phyloP scores from a whole-genome alignment of 257 asterid genomes.

The Solanum habrochaites region DNA sequence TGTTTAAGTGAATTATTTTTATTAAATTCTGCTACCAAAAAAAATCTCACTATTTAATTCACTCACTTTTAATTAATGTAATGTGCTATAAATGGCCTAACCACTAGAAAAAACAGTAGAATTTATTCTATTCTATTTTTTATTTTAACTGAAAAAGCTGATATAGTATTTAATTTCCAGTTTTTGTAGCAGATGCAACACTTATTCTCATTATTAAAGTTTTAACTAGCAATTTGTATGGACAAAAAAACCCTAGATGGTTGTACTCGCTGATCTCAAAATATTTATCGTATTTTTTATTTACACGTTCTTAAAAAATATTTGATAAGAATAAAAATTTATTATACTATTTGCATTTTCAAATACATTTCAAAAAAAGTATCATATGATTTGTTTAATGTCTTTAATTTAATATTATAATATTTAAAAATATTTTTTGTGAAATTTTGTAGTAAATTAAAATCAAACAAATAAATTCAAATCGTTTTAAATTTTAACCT shows the following conservation, averaged over 20 bases:
- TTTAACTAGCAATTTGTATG: background rate
- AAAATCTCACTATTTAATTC: background rate
- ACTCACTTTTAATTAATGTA: background rate
- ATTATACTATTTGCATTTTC: background rate
- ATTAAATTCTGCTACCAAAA: background rate
- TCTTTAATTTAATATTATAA: no score
- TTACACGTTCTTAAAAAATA: background rate
- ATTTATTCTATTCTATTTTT: background rate
- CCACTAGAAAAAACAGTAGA: background rate
- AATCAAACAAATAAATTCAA: no score
- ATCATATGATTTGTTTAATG: no score
- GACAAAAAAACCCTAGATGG: background rate
- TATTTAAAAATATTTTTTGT: no score
- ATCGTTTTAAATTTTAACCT: background rate
- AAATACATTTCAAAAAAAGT: no score
- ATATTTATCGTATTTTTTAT: background rate
- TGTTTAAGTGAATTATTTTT: background rate
- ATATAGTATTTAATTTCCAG: background rate
- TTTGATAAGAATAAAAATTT: background rate
- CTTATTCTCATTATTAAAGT: background rate
- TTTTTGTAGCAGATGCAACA: background rate
- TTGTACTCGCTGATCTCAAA: background rate
- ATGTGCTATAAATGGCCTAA: background rate
- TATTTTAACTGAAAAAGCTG: background rate
- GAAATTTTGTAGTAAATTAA: no score